Conservation (phyloP, 352 stramenopile species). For the Phytopythium cucurbitacearum region DNA sequence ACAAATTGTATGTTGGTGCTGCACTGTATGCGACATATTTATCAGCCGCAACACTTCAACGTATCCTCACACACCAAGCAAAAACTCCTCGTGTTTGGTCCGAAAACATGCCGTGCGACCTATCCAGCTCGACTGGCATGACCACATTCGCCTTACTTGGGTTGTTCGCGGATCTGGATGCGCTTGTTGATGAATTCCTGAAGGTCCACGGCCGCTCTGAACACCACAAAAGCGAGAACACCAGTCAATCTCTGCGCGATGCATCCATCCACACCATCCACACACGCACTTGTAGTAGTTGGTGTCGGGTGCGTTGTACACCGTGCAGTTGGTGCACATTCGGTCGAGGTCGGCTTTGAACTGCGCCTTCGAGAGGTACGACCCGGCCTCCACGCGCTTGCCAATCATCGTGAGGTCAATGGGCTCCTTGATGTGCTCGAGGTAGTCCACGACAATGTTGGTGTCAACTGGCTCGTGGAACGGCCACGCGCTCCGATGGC, state of each 20-base stretch:
- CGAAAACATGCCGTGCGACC: no score
- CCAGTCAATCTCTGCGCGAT: background rate
- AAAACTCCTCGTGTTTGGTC: no score
- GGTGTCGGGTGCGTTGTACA: conserved; percentile 95
- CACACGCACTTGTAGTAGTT: conserved; percentile 94
- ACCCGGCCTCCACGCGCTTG: conserved; percentile 75
- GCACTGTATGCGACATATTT: no score
- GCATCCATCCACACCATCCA: background rate
- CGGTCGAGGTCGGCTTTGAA: conserved; percentile 93
- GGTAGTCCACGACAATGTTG: conserved; percentile 94
- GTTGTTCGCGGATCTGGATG: conserved; percentile 45
- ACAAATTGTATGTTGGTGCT: no score
- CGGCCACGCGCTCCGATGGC: conserved; percentile 95
- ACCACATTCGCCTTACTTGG: background rate
- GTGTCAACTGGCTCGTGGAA: conserved; percentile 97
- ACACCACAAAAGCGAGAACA: conserved; percentile 1
- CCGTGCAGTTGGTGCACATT: conserved; percentile 97
- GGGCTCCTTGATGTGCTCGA: conserved; percentile 95
- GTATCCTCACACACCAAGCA: no score
- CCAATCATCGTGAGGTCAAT: conserved; percentile 87
- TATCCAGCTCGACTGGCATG: no score
- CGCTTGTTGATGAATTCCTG: conserved; percentile 70
- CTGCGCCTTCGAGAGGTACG: conserved; percentile 90
- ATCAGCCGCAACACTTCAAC: no score
- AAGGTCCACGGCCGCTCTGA: conserved; percentile 72